phyloP scores from a whole-genome alignment of 2,329 filamentous ascomycete species.

The Epichloe coenophiala region DNA sequence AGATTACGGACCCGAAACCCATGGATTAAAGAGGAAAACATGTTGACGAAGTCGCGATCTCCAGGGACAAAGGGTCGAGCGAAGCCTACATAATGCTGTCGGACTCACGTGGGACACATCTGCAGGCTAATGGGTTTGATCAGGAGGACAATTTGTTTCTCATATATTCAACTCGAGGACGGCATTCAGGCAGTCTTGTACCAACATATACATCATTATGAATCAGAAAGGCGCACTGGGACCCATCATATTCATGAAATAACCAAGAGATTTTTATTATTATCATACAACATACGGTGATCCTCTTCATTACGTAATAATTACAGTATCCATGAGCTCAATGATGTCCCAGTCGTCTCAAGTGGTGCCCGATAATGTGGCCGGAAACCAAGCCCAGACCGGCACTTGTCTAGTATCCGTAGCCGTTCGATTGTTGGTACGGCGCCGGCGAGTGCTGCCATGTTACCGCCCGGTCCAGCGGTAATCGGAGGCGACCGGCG shows the following conservation, averaged over 20 bases:
- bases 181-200: background rate
- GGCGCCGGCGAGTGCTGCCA: slow-evolving; percentile 46
- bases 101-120: background rate
- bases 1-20: slow-evolving; percentile 37
- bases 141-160: background rate
- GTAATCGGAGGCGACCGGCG: slow-evolving; percentile 82
- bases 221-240: background rate
- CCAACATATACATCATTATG: background rate
- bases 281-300: slow-evolving; percentile 9
- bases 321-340: background rate
- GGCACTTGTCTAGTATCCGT: no score
- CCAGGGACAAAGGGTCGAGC: no score
- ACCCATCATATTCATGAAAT: background rate
- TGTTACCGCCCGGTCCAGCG: slow-evolving; percentile 57
- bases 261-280: slow-evolving; percentile 2
- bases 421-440: slow-evolving; percentile 32
- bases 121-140: no score
- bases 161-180: background rate
- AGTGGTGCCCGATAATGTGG: no score
- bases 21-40: slow-evolving; percentile 10
- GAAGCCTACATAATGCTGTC: no score
- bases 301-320: background rate
- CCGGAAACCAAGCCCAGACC: no score
- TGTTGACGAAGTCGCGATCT: no score
- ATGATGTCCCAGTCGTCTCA: no score